These are phyloP conservation scores for Naegleria gruberi DNA, from an alignment of 208 protist species.

Conservation along the genomic window DNA sequence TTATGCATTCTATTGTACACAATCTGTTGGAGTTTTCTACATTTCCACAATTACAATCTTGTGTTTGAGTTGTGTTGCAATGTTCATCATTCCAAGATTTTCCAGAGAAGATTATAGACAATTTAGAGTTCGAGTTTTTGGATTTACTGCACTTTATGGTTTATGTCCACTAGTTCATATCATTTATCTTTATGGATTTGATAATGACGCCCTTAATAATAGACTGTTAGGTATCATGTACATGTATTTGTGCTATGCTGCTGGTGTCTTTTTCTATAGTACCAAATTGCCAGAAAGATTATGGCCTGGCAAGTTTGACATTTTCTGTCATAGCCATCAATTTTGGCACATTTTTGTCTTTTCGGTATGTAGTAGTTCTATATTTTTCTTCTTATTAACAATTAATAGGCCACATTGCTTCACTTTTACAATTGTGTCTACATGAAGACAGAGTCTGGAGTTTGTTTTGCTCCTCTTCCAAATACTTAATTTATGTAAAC, in stretches of 20 bases:
- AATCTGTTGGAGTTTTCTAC: not conserved
- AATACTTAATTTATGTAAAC: too few species aligned
- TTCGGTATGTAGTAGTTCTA: not conserved
- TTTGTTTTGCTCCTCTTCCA: too few species aligned
- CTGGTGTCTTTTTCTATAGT: constrained; percentile 1
- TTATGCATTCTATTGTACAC: not conserved
- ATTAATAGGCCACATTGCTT: not conserved
- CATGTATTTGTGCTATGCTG: constrained; percentile 11
- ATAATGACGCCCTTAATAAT: not conserved
- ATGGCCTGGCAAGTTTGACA: not conserved
- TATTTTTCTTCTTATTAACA: too few species aligned
- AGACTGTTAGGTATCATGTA: not conserved
- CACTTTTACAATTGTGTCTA: not conserved
- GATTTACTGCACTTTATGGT: not conserved
- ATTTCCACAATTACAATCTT: not conserved
- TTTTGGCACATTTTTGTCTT: constrained; percentile 20
- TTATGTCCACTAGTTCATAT: constrained; percentile 1
- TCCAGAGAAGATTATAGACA: not conserved
- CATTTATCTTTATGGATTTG: not conserved
- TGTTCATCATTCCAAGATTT: not conserved
- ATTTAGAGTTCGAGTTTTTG: not conserved
- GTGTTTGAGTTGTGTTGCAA: not conserved
- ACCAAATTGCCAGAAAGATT: constrained; percentile 5
- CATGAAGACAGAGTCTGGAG: too few species aligned
- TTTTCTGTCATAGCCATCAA: not conserved